phyloP scores from a whole-genome alignment of 1,284 basidiomycete species.

The Boletellus deceptivus region DNA sequence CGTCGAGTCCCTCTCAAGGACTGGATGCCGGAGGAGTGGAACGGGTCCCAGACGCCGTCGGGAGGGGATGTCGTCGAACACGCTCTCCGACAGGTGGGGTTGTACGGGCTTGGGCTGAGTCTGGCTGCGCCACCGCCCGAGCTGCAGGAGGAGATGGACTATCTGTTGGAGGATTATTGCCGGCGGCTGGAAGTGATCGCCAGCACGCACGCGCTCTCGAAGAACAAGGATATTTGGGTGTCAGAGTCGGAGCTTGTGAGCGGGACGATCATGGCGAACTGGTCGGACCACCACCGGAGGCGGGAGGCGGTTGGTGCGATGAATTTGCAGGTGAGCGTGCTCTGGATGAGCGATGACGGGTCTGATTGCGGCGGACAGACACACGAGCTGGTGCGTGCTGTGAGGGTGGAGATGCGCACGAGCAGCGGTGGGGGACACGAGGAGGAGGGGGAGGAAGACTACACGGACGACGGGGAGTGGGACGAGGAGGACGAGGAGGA shows the following conservation, averaged over 20 bases:
- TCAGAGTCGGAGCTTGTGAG: slow-evolving; percentile 44
- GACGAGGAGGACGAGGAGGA: slow-evolving; percentile 29
- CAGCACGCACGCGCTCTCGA: slow-evolving; percentile 35
- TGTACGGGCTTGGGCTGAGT: slow-evolving; percentile 32
- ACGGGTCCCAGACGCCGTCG: slow-evolving; percentile 21
- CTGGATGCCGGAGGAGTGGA: slow-evolving; percentile 29
- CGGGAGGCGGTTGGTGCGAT: slow-evolving; percentile 38
- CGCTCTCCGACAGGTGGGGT: slow-evolving; percentile 19
- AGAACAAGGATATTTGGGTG: slow-evolving; percentile 32
- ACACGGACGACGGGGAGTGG: slow-evolving; percentile 8
- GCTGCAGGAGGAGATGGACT: slow-evolving; percentile 37
- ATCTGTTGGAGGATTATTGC: slow-evolving; percentile 36
- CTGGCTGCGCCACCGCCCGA: slow-evolving; percentile 24
- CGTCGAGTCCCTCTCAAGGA: slow-evolving; percentile 37
- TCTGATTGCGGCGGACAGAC: slow-evolving; percentile 29
- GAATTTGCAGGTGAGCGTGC: slow-evolving; percentile 39
- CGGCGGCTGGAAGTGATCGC: slow-evolving; percentile 36
- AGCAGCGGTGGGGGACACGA: slow-evolving; percentile 8
- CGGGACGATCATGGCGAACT: slow-evolving; percentile 44
- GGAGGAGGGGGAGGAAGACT: slow-evolving; percentile 22
- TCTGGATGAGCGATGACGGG: background rate
- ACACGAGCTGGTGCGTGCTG: slow-evolving; percentile 34
- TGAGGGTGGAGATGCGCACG: slow-evolving; percentile 34
- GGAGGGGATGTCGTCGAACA: slow-evolving; percentile 26
- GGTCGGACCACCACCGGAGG: slow-evolving; percentile 39